Evolutionary conservation across 768 basidiomycete species (phyloP).

Genomic region (Paxillus rubicundulus): DNA sequence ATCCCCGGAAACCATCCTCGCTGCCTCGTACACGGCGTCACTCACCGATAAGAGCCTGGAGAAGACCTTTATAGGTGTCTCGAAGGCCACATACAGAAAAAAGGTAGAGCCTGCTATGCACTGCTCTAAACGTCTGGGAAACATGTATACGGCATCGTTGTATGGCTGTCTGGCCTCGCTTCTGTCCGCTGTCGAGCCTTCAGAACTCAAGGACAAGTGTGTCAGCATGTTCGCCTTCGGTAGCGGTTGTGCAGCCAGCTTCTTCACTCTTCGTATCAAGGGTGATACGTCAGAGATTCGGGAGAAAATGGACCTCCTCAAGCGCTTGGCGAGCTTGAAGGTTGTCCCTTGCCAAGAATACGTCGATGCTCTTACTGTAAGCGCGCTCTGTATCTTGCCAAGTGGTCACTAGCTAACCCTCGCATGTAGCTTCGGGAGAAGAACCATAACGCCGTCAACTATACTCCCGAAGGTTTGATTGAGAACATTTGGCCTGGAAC

Average conservation of each 20-base stretch:
- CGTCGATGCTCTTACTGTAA: constrained; percentile 73
- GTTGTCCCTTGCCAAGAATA: constrained; percentile 93
- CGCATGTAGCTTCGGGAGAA: constrained; percentile 82
- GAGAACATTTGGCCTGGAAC: constrained; percentile 94
- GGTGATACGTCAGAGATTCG: constrained; percentile 83
- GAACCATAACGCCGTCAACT: constrained; percentile 89
- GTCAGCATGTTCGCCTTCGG: constrained; percentile 97
- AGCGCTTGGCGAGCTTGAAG: constrained; percentile 79
- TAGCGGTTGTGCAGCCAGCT: constrained; percentile 89
- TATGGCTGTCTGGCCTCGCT: constrained; percentile 93
- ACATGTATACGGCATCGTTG: constrained; percentile 98
- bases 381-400: constrained; percentile 33
- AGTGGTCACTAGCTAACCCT: not conserved
- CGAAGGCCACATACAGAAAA: constrained; percentile 69
- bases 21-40: constrained; percentile 65
- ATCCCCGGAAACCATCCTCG: constrained; percentile 66
- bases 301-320: constrained; percentile 76
- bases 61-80: constrained; percentile 85
- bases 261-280: constrained; percentile 86
- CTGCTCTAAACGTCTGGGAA: constrained; percentile 87
- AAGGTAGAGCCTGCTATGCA: constrained; percentile 82
- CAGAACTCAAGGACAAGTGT: constrained; percentile 75
- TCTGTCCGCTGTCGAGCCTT: constrained; percentile 67
- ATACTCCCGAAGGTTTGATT: constrained; percentile 79
- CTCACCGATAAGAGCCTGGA: constrained; percentile 94